Evolutionary conservation across 164 flowering plant species (phyloP).

Genomic region (Euptelea pleiosperma): DNA sequence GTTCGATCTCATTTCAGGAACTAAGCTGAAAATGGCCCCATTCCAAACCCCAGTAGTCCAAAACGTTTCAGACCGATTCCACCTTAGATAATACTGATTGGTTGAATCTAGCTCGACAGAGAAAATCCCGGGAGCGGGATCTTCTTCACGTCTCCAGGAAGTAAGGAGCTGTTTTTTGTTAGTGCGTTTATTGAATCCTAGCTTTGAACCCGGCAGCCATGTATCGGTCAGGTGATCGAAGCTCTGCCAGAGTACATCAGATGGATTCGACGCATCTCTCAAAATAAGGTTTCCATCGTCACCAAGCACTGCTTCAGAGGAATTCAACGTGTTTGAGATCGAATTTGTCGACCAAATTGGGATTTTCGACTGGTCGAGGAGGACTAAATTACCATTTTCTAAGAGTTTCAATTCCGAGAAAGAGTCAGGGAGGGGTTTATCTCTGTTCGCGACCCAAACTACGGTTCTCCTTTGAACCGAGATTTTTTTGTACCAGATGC

Average conservation of each 20-base stretch:
- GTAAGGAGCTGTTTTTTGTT: conserved; percentile 26
- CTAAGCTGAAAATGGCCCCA: no score
- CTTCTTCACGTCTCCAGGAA: conserved; percentile 54
- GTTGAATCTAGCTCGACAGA: no score
- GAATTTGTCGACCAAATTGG: conserved; percentile 51
- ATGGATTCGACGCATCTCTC: conserved; percentile 1
- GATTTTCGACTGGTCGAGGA: conserved; percentile 17
- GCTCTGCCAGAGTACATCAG: conserved; percentile 45
- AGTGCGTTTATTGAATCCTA: conserved; percentile 10
- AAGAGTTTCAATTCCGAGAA: conserved; percentile 27
- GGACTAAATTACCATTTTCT: conserved; percentile 39
- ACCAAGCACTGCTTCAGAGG: conserved; percentile 25
- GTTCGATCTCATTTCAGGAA: no score
- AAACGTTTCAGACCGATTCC: no score
- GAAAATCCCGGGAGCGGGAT: no score
- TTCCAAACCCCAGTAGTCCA: no score
- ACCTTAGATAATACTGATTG: no score
- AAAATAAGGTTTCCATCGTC: conserved; percentile 45
- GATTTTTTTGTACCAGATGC: conserved; percentile 40
- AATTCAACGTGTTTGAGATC: conserved; percentile 2
- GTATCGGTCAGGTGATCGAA: conserved; percentile 53
- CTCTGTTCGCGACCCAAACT: conserved; percentile 71
- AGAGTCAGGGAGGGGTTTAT: conserved; percentile 28
- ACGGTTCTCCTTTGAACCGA: conserved; percentile 17
- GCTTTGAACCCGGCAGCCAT: conserved; percentile 47